These are phyloP conservation scores for Echinochloa phyllopogon DNA, from an alignment of 176 grass and related monocot species.

Conservation along the genomic window DNA sequence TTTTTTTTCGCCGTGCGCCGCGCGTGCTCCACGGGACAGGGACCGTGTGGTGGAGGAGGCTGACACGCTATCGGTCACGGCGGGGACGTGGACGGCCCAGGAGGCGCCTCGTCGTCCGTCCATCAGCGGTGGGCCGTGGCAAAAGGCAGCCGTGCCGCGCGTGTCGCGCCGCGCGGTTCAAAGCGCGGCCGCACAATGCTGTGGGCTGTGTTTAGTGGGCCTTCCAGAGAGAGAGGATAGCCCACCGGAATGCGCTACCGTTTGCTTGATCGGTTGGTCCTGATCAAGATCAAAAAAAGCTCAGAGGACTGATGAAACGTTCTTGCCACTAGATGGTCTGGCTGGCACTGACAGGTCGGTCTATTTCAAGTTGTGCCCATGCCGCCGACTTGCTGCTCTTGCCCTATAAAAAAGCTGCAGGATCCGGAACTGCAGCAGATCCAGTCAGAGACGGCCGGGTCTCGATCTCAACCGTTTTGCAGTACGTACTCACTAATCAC, in stretches of 20 bases:
- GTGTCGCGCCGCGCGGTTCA: no score
- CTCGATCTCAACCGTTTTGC: no score
- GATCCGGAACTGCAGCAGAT: not conserved
- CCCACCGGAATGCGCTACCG: not conserved
- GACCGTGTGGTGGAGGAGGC: not conserved
- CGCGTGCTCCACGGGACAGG: not conserved
- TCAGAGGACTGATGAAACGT: not conserved
- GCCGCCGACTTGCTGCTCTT: not conserved
- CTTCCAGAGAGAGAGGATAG: not conserved
- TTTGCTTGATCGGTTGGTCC: not conserved
- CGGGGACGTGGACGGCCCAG: not conserved
- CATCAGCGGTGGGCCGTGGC: not conserved
- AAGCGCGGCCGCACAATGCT: not conserved
- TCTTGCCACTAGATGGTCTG: not conserved
- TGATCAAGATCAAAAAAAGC: no score
- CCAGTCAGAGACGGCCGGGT: not conserved
- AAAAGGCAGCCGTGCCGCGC: no score
- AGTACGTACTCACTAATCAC: no score
- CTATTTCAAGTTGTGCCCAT: not conserved
- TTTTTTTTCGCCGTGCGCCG: not conserved
- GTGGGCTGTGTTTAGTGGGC: not conserved
- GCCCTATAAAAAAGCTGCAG: not conserved
- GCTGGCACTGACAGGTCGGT: not conserved
- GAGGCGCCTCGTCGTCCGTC: not conserved
- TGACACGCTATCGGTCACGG: not conserved